Base-by-base conservation (phyloP, 2,329 filamentous ascomycete species). In the Paecilomyces sp. region DNA sequence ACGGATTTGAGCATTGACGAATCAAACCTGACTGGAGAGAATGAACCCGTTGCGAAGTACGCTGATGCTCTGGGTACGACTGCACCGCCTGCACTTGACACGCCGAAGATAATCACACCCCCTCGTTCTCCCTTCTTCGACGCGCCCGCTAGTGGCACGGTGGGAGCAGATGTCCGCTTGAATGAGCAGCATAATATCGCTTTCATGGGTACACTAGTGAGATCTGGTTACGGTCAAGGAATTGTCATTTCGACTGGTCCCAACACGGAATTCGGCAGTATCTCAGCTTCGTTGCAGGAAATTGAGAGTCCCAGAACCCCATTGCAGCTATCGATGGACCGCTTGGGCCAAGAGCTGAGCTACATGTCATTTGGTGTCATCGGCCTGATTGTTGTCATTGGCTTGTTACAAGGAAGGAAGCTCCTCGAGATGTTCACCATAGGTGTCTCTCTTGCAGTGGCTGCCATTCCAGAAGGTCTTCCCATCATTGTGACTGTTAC, bases 401-500 rank as follows among this genome's bases (percentile, higher is more conserved):
- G 94, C 3, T 86, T 96, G 71, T 81, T 96, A 62, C 91, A 97
- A 71, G 94, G 94, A 22, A 93, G 96, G 76, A 85, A 88, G 58
- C 79, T 96, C 57, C 81, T 99, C 47, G 93, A 99, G 64, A 95
- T 99, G 70, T 99, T 99, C 69, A 96, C 94, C 31, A 97, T 97
- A 66, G 96, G 92, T 15, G 94, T 99, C 53, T 97, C 94, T 9
- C 84, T 99, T 47, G 94, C 94, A 28, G 94, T 99, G 9, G 94
- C 94, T 51, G 93, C 93, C 15, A 97, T 97, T 67, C 93, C 93
- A 0, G 93, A 97, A 79, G 94, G 94, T 22, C 81, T 99, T 5
- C 94, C 94, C 0, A 99, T 99, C 70, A 99, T 99, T 68, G 95
- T 99, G 31, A 99, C 94, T 0, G 94, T 99, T 34, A 99, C 94